phyloP scores from a whole-genome alignment of 495 filamentous ascomycete species.

The Aspergillus diversus region DNA sequence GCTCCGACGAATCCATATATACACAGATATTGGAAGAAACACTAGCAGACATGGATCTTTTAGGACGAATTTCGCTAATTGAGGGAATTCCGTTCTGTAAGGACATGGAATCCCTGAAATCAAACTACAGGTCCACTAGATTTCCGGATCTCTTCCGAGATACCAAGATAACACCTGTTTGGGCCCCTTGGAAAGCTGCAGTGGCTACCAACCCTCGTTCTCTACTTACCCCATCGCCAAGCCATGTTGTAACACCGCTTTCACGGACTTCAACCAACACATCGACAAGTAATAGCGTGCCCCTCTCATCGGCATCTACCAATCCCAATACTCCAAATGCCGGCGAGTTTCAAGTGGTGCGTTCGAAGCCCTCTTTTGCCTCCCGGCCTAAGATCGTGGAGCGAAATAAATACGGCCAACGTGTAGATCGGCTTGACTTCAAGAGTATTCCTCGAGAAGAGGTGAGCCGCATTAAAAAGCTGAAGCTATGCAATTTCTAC shows the following conservation, averaged over 20 bases:
- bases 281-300: slow-evolving; percentile 38
- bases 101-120: slow-evolving; percentile 58
- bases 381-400: slow-evolving; percentile 56
- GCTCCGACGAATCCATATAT: slow-evolving; percentile 77
- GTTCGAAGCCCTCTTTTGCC: slow-evolving; percentile 56
- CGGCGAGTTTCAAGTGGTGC: slow-evolving; percentile 45
- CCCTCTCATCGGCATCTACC: slow-evolving; percentile 36
- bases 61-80: slow-evolving; percentile 68
- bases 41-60: slow-evolving; percentile 54
- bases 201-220: slow-evolving; percentile 39
- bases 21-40: slow-evolving; percentile 67
- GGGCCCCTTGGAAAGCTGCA: slow-evolving; percentile 42
- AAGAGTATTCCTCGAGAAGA: slow-evolving; percentile 61
- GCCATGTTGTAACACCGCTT: slow-evolving; percentile 39
- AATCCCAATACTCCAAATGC: slow-evolving; percentile 39
- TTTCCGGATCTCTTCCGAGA: slow-evolving; percentile 70
- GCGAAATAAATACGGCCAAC: slow-evolving; percentile 75
- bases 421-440: slow-evolving; percentile 62
- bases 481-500: slow-evolving; percentile 87
- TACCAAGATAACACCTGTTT: slow-evolving; percentile 58
- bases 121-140: slow-evolving; percentile 60
- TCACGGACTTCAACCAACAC: slow-evolving; percentile 49
- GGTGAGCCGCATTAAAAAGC: slow-evolving; percentile 61
- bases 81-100: slow-evolving; percentile 74
- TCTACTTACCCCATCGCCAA: slow-evolving; percentile 48